Evolutionary conservation across 495 filamentous ascomycete genomes (phyloP), one percentile per base, ranked within the genome.

Genomic region (Penicillium arizonense): DNA sequence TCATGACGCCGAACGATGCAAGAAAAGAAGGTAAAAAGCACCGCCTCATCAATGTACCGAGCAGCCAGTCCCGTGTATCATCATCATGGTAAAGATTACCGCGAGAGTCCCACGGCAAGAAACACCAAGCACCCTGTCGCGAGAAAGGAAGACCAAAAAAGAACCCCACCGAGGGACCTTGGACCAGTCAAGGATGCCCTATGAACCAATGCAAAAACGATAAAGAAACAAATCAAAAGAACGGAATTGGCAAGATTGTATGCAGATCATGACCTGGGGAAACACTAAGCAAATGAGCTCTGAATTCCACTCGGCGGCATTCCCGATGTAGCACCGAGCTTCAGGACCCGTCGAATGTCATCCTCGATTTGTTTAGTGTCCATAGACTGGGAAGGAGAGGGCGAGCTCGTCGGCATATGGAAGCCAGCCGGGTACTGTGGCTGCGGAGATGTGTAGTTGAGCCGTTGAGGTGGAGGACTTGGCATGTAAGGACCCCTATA

Each of bases 301-400:
- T 72, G 73, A 21, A 73, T 64, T 16, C 66, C 63, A 36, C 52
- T 65, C 8, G 67, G 48, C 30, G 62, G 58, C 45, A 77, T 50
- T 36, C 60, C 43, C 33, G 58, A 42, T 32, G 64, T 55, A 23
- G 63, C 65, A 56, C 76, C 70, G 52, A 82, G 61, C 52, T 81
- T 81, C 65, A 82, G 57, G 35, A 81, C 75, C 16, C 77, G 67
- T n/a, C 77, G 74, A 37, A 82, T 55, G 64, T 81, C 76, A 60
- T 81, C 75, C 61, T 81, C 79, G 53, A 82, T 78, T 35, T 72
- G 64, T 59, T 77, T 75, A 4, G 73, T 74, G 30, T 76, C 72
- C 20, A 66, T 11, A 7, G 60, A 39, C 47, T 63, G 66, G 7
- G 63, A 50, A 39, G 66, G 49, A 32, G 67, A 63, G 10, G 62